Evolutionary conservation across 371 early-diverging fungal genomes (phyloP), one percentile per base, ranked within the genome.

Genomic region (Synchytrium microbalum): DNA sequence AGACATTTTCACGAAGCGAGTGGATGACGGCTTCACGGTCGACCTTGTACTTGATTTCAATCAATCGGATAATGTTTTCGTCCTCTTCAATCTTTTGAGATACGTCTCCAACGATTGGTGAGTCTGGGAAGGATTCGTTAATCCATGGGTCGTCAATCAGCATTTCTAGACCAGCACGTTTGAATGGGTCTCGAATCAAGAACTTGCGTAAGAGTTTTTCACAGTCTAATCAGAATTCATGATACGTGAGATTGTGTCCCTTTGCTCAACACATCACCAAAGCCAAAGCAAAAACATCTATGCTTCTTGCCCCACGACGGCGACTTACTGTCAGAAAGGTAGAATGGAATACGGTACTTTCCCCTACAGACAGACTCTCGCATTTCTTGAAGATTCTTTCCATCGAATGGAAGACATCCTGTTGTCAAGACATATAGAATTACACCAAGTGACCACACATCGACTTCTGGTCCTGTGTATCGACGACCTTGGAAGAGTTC

Each of bases 351-450:
- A 55, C 81, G 71, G 65, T 84, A 84, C 61, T 80, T 84, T 5
- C 84, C 84, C 24, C 82, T 69, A 64, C 82, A 81, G 10, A 88
- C 87, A 32, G 82, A 82, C 59, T 83, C 83, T 25, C 87, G 67
- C 72, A 86, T 82, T 56, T 77, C 79, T 58, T 79, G 80, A 32
- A 86, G 66, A 66, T 84, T 84, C 65, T 84, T 84, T 38, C 87
- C 87, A 60, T 87, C 84, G 77, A 93, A 95, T 0, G 96, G 92
- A 55, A 93, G 86, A 66, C 85, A 84, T 0, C 96, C 96, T 27
- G 89, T 88, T 1, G 90, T 85, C 79, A 93, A 84, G 29, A 92
- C 89, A 69, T 87, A 95, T 1, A 95, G 72, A 24, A 91, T 86
- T 1, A 96, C 90, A 13, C 96, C 96, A 19, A 93, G 69, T 67